Evolutionary conservation across 2,329 filamentous ascomycete genomes (phyloP).

Genomic region (Sphaerostilbella broomeana): DNA sequence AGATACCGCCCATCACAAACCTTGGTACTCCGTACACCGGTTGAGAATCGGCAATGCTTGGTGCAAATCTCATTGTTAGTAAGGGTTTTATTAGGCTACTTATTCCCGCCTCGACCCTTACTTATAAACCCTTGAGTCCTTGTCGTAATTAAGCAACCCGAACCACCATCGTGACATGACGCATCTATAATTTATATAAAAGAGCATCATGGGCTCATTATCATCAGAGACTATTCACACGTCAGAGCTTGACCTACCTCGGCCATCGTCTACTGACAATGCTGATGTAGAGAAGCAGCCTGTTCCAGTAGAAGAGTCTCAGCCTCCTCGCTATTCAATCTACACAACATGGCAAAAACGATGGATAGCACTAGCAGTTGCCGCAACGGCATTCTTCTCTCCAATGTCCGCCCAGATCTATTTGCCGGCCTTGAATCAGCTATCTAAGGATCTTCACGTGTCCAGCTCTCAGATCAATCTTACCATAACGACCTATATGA

Average conservation of each 20-base stretch:
- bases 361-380: constrained; percentile 33
- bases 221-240: constrained; percentile 3
- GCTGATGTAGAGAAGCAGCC: constrained; percentile 16
- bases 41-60: too few relatives aligned
- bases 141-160: too few relatives aligned
- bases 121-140: constrained; percentile 2
- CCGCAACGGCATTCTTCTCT: constrained; percentile 37
- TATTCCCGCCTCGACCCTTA: neutral
- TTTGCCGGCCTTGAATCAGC: constrained; percentile 44
- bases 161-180: too few relatives aligned
- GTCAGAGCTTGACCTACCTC: constrained; percentile 5
- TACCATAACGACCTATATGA: constrained; percentile 50
- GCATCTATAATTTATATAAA: too few relatives aligned
- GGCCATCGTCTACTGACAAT: constrained; percentile 1
- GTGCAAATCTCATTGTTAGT: too few relatives aligned
- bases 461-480: constrained; percentile 39
- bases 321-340: constrained; percentile 28
- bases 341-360: constrained; percentile 36
- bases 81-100: too few relatives aligned
- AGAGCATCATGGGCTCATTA: constrained; percentile 1
- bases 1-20: too few relatives aligned
- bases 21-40: too few relatives aligned
- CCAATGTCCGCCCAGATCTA: constrained; percentile 46
- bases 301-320: neutral
- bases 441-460: constrained; percentile 43